phyloP scores from a whole-genome alignment of 495 filamentous ascomycete species.

The Penicillium salamii region DNA sequence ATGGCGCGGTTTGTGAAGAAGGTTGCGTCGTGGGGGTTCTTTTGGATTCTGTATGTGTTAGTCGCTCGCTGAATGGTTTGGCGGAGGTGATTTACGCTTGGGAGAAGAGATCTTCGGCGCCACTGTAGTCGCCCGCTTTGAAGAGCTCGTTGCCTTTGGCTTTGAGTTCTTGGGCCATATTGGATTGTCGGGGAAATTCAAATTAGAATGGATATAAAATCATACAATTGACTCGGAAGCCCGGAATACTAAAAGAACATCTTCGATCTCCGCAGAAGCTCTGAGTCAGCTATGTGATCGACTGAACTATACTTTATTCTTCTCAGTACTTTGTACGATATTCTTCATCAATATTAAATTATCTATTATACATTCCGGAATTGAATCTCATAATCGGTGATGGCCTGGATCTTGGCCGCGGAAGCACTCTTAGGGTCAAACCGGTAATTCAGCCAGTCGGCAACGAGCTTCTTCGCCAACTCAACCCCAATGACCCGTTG shows the following conservation, averaged over 20 bases:
- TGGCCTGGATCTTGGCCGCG: constrained; percentile 72
- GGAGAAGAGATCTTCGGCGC: constrained; percentile 77
- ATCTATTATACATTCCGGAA: constrained; percentile 31
- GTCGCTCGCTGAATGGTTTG: neutral
- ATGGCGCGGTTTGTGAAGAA: constrained; percentile 86
- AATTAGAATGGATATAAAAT: no score
- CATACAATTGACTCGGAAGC: no score
- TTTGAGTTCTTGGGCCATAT: constrained; percentile 44
- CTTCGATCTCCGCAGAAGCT: constrained; percentile 38
- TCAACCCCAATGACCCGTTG: constrained; percentile 81
- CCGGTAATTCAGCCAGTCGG: constrained; percentile 78
- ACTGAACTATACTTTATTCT: no score
- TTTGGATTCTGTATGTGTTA: constrained; percentile 37
- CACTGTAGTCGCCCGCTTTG: constrained; percentile 64
- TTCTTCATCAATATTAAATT: no score
- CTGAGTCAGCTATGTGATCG: constrained; percentile 5
- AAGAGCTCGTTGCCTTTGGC: constrained; percentile 52
- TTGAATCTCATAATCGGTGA: constrained; percentile 68
- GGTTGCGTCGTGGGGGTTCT: constrained; percentile 45
- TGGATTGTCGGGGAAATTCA: no score
- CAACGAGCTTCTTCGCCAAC: constrained; percentile 70
- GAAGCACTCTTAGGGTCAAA: constrained; percentile 73
- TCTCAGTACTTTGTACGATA: no score
- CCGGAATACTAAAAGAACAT: no score
- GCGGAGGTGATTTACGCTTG: constrained; percentile 64